Evolutionary conservation across 2,329 filamentous ascomycete species (phyloP), one percentile per base, ranked within the genome.

Genomic region (Sarocladium oryzae): DNA sequence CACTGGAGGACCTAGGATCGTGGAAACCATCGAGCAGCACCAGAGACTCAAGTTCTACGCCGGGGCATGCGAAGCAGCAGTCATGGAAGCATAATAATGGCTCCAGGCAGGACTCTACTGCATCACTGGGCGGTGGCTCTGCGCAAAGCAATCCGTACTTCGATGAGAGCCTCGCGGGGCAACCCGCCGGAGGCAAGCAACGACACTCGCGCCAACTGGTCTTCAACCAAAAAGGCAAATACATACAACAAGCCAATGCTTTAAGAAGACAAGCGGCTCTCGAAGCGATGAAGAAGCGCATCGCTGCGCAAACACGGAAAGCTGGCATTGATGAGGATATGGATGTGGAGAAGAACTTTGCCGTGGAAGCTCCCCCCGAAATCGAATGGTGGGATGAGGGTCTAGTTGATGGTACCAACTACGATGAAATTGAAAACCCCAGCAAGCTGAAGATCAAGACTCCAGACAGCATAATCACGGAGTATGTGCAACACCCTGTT

Each of bases 341-440:
- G 26, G 86, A 95, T 55, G 83, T 87, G 46, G 92, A 99, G 66
- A 95, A 92, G 66, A 88, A 89, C 28, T 97, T 92, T 64, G 70
- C 93, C 3, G 82, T 96, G 5, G 85, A 92, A 56, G 77, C 79
- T 28, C 93, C 93, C 9, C 93, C 93, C 3, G 86, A 86, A 7
- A 79, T 97, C 37, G 93, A 99, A 67, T 99, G 93, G 93, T 97
- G 92, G 89, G 93, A 99, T 60, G 91, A 97, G 70, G 89, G 85
- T 2, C 72, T 97, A 16, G 77, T 95, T 15, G 78, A 86, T 49
- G 88, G 86, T 37, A 78, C 79, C 37, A 85, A 79, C 51, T 96
- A 97, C 69, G 78, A 85, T 53, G 76, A 78, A 54, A 79, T 93
- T 53, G 80, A 85, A 23, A 72, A 86, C 53, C 72, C 79, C 0